Base-by-base conservation (phyloP, 768 basidiomycete genomes). In the Flagelloscypha sp. region DNA sequence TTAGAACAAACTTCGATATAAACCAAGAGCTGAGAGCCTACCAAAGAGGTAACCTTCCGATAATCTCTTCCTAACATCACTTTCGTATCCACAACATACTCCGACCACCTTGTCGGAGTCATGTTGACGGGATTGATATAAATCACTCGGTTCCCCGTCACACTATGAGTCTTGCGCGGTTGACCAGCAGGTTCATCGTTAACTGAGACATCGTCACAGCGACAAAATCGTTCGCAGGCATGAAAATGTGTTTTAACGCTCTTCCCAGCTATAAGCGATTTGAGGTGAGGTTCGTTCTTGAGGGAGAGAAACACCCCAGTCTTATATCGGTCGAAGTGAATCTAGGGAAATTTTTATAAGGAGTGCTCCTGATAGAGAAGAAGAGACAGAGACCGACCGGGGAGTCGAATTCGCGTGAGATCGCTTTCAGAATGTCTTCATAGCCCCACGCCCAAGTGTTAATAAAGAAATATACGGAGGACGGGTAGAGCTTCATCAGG, bases 391-490 rank as follows among this genome's bases (percentile, higher is more conserved):
- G 8, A 48, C 54, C 16, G 44, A 83, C 85, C 60, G 72, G 66
- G 35, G 68, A 61, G 22, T 72, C 65, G 48, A 94, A 97, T 1
- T 66, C 62, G 2, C 65, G 58, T 2, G 83, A 71, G 6, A 97
- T 61, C 0, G 69, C 84, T 48, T 88, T 86, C 19, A 95, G 62
- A 10, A 93, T 61, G 37, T 92, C 87, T 56, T 99, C 94, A 53
- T 95, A 97, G 1, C 94, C 94, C 81, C 85, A 93, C 0, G 93
- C 94, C 94, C 94, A 99, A 0, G 74, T 53, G 50, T 95, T 94
- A 38, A 99, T 66, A 60, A 84, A 97, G 60, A 98, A 95, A 36
- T 75, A 65, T 0, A 79, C 79, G 4, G 68, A 60, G 0, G 62
- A 42, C 0, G 89, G 82, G 38, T 81, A 84, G 3, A 77, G 49